Conservation (phyloP, 1,139 yeast species). For the Zhuliangozyma blackwelliae region DNA sequence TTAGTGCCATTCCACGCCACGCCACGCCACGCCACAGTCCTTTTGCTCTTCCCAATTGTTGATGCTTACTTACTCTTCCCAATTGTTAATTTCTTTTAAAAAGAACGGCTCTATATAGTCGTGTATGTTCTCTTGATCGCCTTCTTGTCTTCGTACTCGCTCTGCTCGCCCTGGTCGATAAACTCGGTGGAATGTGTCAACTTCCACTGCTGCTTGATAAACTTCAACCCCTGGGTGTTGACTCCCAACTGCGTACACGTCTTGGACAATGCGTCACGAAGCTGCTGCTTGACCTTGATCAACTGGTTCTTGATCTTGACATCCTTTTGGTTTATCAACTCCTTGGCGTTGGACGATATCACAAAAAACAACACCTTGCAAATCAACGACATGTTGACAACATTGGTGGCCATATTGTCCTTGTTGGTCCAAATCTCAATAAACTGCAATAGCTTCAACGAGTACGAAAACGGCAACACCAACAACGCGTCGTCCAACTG, state of each 20-base stretch:
- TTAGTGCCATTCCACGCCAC: too few relatives aligned
- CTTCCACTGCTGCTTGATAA: slow-evolving; percentile 75
- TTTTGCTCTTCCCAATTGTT: too few relatives aligned
- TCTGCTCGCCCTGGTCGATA: slow-evolving; percentile 64
- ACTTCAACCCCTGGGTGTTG: slow-evolving; percentile 79
- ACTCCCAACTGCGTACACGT: slow-evolving; percentile 69
- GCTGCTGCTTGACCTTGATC: slow-evolving; percentile 50
- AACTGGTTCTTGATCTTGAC: slow-evolving; percentile 57
- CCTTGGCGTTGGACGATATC: slow-evolving; percentile 70
- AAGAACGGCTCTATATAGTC: slow-evolving; percentile 15
- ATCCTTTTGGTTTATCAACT: slow-evolving; percentile 64
- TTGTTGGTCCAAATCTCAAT: slow-evolving; percentile 71
- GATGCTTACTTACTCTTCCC: too few relatives aligned
- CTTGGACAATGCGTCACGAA: slow-evolving; percentile 49
- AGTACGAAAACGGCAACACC: slow-evolving; percentile 85
- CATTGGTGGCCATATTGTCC: slow-evolving; percentile 36
- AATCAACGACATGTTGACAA: slow-evolving; percentile 55
- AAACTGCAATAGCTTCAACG: slow-evolving; percentile 64
- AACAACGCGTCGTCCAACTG: slow-evolving; percentile 90
- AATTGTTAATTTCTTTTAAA: too few relatives aligned
- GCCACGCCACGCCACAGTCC: too few relatives aligned
- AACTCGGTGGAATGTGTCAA: slow-evolving; percentile 69
- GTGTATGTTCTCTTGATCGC: slow-evolving; percentile 68
- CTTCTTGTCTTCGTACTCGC: slow-evolving; percentile 48
- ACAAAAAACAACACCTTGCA: slow-evolving; percentile 74